phyloP scores from a whole-genome alignment of 2,329 filamentous ascomycete genomes.

The Apiospora pterosperma region DNA sequence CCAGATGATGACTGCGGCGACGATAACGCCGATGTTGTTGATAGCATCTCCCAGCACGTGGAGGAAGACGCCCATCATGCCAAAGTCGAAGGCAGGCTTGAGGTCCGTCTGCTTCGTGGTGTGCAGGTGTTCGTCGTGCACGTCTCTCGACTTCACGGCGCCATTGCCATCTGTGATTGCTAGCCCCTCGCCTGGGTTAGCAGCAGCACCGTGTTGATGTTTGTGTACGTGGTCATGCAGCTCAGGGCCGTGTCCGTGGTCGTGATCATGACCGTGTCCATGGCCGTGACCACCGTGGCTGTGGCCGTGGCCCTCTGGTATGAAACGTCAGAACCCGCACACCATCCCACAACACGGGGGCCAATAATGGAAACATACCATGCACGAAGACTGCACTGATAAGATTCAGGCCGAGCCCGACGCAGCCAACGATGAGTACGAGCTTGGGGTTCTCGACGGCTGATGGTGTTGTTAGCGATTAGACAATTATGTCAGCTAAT shows the following conservation, averaged over 20 bases:
- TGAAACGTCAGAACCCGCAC: too few relatives aligned
- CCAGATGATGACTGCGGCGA: constrained; percentile 69
- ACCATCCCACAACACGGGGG: too few relatives aligned
- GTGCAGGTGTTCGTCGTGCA: neutral
- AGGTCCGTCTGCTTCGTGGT: neutral
- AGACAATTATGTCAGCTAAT: neutral
- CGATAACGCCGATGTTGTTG: constrained; percentile 74
- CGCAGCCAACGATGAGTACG: constrained; percentile 65
- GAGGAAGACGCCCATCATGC: constrained; percentile 66
- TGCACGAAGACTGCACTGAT: constrained; percentile 60
- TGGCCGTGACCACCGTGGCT: neutral
- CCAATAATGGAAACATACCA: too few relatives aligned
- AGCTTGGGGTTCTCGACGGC: constrained; percentile 62
- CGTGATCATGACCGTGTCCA: neutral
- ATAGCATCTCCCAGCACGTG: constrained; percentile 71
- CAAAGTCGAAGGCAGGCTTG: constrained; percentile 47
- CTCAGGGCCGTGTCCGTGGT: neutral
- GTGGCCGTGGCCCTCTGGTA: neutral
- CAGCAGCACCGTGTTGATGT: neutral
- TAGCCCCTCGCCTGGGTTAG: neutral
- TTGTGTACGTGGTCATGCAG: neutral
- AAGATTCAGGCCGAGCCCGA: constrained; percentile 66
- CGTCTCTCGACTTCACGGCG: neutral
- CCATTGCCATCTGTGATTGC: neutral
- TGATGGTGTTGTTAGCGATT: constrained; percentile 23